Percentiles rank a stretch among this genome's conserved stretches.
Evolutionary conservation across 2,329 filamentous ascomycete species (phyloP).

Genomic region (Colletotrichum plurivorum): DNA sequence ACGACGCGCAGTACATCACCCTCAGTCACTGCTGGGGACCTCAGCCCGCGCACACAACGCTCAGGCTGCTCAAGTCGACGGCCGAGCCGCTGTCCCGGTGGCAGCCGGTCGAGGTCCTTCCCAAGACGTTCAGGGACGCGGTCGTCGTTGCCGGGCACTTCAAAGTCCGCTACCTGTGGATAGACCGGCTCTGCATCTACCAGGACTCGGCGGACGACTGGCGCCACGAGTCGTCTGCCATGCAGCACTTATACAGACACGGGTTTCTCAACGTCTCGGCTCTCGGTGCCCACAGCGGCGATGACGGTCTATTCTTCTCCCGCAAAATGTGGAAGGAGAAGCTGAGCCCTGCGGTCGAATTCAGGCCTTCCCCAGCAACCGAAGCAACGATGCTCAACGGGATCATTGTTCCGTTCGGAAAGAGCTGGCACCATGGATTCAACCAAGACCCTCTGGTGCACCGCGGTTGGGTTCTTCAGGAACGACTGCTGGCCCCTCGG

Average conservation of each 20-base stretch:
- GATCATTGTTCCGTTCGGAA: no score
- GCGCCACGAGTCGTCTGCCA: not conserved
- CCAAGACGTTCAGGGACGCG: conserved; percentile 13
- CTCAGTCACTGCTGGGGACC: conserved; percentile 11
- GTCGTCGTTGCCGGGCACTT: not conserved
- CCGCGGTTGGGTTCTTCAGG: not conserved
- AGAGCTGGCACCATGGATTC: no score
- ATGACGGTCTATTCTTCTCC: no score
- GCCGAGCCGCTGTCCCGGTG: not conserved
- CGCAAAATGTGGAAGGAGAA: no score
- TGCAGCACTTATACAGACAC: conserved; percentile 4
- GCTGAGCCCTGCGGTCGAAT: no score
- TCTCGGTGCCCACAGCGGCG: not conserved
- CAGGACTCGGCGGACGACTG: conserved; percentile 8
- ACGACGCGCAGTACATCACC: not conserved
- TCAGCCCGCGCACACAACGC: not conserved
- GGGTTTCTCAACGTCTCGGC: not conserved
- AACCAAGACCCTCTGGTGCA: no score
- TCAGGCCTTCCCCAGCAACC: no score
- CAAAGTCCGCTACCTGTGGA: not conserved
- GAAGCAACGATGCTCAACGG: no score
- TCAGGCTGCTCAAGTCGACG: not conserved
- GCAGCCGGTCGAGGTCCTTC: not conserved
- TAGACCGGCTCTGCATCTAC: not conserved
- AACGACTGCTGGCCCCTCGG: not conserved